Evolutionary conservation across 225 moss, liverwort and hornwort species (phyloP).

Genomic region (Pseudisothecium myosuroides): DNA sequence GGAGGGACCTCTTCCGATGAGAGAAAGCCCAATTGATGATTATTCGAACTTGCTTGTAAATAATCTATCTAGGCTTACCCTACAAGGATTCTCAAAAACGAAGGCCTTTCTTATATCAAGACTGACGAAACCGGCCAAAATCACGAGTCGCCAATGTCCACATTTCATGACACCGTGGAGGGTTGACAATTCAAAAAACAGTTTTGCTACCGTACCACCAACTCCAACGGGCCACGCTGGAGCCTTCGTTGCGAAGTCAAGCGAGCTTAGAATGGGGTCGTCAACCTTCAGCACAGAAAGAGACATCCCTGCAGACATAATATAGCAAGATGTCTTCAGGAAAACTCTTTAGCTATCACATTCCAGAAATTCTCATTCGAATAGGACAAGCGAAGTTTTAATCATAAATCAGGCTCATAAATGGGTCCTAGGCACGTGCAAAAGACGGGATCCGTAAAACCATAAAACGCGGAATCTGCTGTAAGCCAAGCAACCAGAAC

Average conservation of each 20-base stretch:
- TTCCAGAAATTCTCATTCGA: neutral
- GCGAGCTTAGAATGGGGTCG: conserved; percentile 56
- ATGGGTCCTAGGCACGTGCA: neutral
- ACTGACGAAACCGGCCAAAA: conserved; percentile 1
- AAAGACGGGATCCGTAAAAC: neutral
- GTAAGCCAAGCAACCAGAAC: neutral
- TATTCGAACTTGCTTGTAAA: neutral
- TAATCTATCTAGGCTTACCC: neutral
- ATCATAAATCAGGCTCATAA: neutral
- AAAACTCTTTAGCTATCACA: neutral
- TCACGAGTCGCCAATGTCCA: conserved; percentile 1
- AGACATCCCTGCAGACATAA: conserved; percentile 63
- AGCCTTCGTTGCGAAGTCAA: conserved; percentile 76
- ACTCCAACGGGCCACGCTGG: conserved; percentile 96
- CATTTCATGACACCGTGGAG: neutral
- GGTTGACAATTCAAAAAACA: neutral
- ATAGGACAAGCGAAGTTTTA: neutral
- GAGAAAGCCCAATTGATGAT: neutral
- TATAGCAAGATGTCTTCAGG: neutral
- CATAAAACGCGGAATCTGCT: neutral
- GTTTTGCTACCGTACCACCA: conserved; percentile 45
- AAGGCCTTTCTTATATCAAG: neutral
- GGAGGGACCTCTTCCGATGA: neutral
- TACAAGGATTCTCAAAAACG: neutral
- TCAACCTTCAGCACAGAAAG: conserved; percentile 94